Evolutionary conservation across 768 basidiomycete species (phyloP).

Genomic region (Tricholoma hemisulphureum): DNA sequence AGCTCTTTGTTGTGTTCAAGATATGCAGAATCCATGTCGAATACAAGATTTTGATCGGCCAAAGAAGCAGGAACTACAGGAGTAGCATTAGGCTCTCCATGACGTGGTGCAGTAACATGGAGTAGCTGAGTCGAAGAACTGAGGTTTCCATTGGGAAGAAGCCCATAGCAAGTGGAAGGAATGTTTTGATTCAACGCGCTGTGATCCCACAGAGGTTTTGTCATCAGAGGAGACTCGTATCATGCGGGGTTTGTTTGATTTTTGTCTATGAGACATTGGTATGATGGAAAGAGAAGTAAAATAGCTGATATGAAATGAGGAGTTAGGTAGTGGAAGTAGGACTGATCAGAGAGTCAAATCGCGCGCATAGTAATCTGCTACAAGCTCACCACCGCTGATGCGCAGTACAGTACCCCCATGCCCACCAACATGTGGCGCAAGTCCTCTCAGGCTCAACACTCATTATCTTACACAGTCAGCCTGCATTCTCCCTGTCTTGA

Average conservation of each 20-base stretch:
- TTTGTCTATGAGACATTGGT: background rate
- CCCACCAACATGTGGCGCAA: too few relatives aligned
- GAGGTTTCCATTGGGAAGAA: background rate
- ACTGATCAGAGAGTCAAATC: too few relatives aligned
- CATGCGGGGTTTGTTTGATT: background rate
- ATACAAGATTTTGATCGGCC: too few relatives aligned
- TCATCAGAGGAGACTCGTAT: background rate
- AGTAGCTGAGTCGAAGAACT: background rate
- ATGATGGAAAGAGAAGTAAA: too few relatives aligned
- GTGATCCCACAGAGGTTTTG: background rate
- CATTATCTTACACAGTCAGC: too few relatives aligned
- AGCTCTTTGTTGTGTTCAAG: background rate
- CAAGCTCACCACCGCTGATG: too few relatives aligned
- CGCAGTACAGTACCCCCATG: too few relatives aligned
- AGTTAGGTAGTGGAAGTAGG: too few relatives aligned
- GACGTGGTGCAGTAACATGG: background rate
- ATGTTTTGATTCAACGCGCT: background rate
- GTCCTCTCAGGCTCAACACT: too few relatives aligned
- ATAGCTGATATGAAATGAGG: background rate
- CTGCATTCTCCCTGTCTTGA: too few relatives aligned
- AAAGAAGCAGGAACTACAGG: too few relatives aligned
- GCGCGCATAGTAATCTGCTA: too few relatives aligned
- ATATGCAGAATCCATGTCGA: background rate
- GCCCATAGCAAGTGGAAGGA: background rate
- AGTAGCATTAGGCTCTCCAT: background rate